These are phyloP conservation scores for Aschersonia sp. DNA, from an alignment of 2,329 filamentous ascomycete genomes.

Conservation along the genomic window DNA sequence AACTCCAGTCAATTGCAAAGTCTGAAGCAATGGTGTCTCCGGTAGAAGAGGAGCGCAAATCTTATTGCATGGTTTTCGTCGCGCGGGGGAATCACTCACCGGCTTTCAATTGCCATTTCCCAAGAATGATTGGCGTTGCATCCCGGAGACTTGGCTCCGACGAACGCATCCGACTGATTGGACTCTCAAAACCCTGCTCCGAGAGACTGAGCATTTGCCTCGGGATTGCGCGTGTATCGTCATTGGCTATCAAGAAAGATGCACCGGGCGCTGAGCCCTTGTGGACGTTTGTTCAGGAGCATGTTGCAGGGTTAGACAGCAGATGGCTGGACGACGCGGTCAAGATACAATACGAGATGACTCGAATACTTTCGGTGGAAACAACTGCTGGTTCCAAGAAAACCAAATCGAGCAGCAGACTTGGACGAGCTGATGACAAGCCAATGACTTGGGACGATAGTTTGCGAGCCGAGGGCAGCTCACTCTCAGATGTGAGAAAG, in stretches of 20 bases:
- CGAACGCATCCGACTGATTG: slow-evolving; percentile 40
- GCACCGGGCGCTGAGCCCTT: slow-evolving; percentile 44
- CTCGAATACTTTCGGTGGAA: slow-evolving; percentile 20
- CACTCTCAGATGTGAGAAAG: too few relatives aligned
- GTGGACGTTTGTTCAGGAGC: slow-evolving; percentile 36
- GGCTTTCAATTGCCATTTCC: slow-evolving; percentile 45
- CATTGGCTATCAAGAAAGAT: slow-evolving; percentile 41
- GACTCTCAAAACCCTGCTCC: slow-evolving; percentile 46
- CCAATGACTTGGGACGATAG: too few relatives aligned
- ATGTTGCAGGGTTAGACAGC: slow-evolving; percentile 36
- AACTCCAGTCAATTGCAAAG: slow-evolving; percentile 32
- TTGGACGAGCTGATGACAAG: too few relatives aligned
- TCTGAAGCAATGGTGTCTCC: background rate
- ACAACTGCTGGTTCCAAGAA: slow-evolving; percentile 19
- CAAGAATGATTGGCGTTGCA: slow-evolving; percentile 36
- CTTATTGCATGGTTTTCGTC: slow-evolving; percentile 42
- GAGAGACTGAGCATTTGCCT: slow-evolving; percentile 40
- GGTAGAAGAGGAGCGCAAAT: background rate
- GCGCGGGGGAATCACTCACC: slow-evolving; percentile 41
- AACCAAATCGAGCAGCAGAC: background rate
- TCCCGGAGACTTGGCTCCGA: slow-evolving; percentile 24
- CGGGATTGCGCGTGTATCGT: slow-evolving; percentile 49
- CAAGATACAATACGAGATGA: slow-evolving; percentile 13
- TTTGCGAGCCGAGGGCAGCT: too few relatives aligned
- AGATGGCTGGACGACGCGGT: slow-evolving; percentile 30